Percentiles rank a stretch among this genome's conserved stretches.
phyloP scores from a whole-genome alignment of 495 filamentous ascomycete genomes.

The Penicillium pancosmium region DNA sequence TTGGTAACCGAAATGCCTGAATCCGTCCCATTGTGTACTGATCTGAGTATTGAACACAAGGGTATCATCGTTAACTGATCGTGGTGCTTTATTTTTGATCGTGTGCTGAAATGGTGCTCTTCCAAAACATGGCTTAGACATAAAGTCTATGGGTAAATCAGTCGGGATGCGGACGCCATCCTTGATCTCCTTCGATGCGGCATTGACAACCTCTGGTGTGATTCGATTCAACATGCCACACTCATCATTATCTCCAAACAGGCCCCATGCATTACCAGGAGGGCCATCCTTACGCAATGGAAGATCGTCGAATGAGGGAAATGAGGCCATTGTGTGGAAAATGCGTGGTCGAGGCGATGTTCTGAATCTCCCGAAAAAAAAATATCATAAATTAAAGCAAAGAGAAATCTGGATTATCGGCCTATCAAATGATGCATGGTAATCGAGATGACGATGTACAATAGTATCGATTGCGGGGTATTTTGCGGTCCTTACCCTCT shows the following conservation, averaged over 20 bases:
- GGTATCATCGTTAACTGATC: slow-evolving; percentile 19
- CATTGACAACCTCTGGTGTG: slow-evolving; percentile 44
- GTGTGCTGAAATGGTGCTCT: slow-evolving; percentile 12
- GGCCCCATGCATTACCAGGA: slow-evolving; percentile 54
- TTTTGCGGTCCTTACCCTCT: background rate
- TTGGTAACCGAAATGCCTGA: slow-evolving; percentile 19
- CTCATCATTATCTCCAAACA: slow-evolving; percentile 46
- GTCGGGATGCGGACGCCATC: slow-evolving; percentile 30
- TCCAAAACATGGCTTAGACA: slow-evolving; percentile 13
- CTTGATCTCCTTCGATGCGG: slow-evolving; percentile 34
- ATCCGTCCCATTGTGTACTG: slow-evolving; percentile 21
- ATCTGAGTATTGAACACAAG: slow-evolving; percentile 18
- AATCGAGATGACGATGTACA: background rate
- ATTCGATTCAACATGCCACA: slow-evolving; percentile 56
- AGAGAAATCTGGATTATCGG: background rate
- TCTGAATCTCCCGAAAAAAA: background rate
- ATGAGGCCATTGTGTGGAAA: background rate
- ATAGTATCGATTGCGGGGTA: background rate
- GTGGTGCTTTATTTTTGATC: slow-evolving; percentile 17
- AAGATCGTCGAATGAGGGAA: slow-evolving; percentile 42
- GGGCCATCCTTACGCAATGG: slow-evolving; percentile 48
- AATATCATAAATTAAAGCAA: background rate
- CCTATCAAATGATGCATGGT: background rate
- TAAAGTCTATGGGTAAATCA: slow-evolving; percentile 12
- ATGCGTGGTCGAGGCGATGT: background rate